Evolutionary conservation across 257 asterid species (phyloP).

Genomic region (Scutellaria galericulata): DNA sequence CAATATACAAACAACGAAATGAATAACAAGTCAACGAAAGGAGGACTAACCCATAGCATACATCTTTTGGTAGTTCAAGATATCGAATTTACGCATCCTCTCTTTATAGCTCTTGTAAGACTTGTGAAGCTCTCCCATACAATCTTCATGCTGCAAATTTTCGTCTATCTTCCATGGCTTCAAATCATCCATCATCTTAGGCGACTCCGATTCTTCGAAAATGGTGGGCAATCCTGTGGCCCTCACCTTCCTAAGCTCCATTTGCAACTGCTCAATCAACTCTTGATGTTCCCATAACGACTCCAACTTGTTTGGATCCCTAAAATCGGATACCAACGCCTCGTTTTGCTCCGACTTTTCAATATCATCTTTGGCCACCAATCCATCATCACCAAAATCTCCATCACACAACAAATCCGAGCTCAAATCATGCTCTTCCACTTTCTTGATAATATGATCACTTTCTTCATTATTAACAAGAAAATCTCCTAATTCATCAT

Average conservation of each 20-base stretch:
- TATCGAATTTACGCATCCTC: constrained; percentile 82
- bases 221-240: constrained; percentile 91
- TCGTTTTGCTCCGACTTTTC: constrained; percentile 39
- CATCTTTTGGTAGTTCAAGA: constrained; percentile 96
- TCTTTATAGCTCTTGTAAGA: constrained; percentile 78
- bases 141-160: constrained; percentile 58
- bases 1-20: neutral
- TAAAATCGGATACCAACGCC: constrained; percentile 32
- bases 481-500: no score
- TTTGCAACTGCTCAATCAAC: constrained; percentile 80
- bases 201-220: constrained; percentile 81
- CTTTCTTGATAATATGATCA: constrained; percentile 13
- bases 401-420: constrained; percentile 44
- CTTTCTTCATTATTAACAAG: neutral
- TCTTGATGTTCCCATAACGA: constrained; percentile 96
- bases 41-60: constrained; percentile 83
- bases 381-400: constrained; percentile 44
- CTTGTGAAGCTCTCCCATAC: constrained; percentile 72
- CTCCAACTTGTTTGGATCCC: constrained; percentile 65
- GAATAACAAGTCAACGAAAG: neutral
- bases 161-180: constrained; percentile 88
- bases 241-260: constrained; percentile 74
- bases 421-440: constrained; percentile 31
- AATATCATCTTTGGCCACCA: neutral
- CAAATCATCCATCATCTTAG: constrained; percentile 67